Evolutionary conservation across 257 asterid genomes (phyloP).

Genomic region (Salvia miltiorrhiza): DNA sequence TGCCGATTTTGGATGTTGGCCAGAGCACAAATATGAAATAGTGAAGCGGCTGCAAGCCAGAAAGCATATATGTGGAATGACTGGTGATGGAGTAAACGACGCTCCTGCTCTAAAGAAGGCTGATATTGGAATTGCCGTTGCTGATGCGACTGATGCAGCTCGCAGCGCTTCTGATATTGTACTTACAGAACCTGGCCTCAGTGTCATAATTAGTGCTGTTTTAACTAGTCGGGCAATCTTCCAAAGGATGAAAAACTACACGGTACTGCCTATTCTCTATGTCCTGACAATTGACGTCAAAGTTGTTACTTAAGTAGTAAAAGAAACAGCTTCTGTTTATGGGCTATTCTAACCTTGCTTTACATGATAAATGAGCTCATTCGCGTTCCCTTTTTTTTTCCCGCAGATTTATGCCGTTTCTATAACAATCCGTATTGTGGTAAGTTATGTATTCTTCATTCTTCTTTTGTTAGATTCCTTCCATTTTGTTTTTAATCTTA

Average conservation of each 20-base stretch:
- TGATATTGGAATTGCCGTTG: constrained; percentile 97
- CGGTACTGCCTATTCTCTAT: constrained; percentile 40
- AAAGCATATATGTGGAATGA: constrained; percentile 98
- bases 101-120: constrained; percentile 99
- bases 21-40: constrained; percentile 97
- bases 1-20: constrained; percentile 4
- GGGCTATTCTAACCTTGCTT: neutral
- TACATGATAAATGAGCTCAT: neutral
- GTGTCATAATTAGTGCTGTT: constrained; percentile 98
- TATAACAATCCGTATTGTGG: constrained; percentile 98
- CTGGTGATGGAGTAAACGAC: constrained; percentile 98
- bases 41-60: constrained; percentile 97
- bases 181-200: constrained; percentile 96
- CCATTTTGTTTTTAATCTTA: neutral
- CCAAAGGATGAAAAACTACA: constrained; percentile 97
- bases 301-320: neutral
- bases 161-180: constrained; percentile 99
- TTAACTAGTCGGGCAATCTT: constrained; percentile 95
- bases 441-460: constrained; percentile 31
- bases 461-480: neutral
- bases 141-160: constrained; percentile 99
- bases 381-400: neutral
- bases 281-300: neutral
- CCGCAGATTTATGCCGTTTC: constrained; percentile 99
- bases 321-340: neutral